Evolutionary conservation across 148 eudicot genomes (phyloP).

Genomic region (Linanthus parryae): DNA sequence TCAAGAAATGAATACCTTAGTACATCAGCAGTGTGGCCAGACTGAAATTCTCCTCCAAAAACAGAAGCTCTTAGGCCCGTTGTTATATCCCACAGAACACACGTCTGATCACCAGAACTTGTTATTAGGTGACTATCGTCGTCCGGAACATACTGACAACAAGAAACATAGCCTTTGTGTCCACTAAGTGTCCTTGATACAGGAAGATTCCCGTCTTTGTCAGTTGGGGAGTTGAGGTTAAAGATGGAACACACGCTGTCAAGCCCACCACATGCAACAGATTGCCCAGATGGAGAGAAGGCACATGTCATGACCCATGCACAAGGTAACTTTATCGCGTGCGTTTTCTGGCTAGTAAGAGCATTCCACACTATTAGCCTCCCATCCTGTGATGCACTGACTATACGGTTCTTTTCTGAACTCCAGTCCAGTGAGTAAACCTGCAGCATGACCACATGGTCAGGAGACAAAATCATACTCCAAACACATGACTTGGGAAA

Average conservation of each 20-base stretch:
- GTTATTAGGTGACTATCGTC: constrained; percentile 87
- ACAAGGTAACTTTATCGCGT: constrained; percentile 93
- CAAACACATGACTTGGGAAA: no score
- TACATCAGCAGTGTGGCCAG: constrained; percentile 93
- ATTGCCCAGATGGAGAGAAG: constrained; percentile 88
- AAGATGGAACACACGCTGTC: constrained; percentile 91
- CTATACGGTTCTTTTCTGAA: constrained; percentile 83
- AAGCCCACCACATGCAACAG: constrained; percentile 98
- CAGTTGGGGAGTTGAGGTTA: constrained; percentile 71
- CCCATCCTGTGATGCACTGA: constrained; percentile 99
- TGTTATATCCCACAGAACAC: constrained; percentile 93
- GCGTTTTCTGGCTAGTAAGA: constrained; percentile 96
- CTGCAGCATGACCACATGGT: no score
- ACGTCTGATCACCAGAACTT: constrained; percentile 93
- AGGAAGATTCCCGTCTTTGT: constrained; percentile 75
- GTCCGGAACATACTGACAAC: constrained; percentile 93
- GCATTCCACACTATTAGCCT: constrained; percentile 97
- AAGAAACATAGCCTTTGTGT: constrained; percentile 94
- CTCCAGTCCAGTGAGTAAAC: constrained; percentile 98
- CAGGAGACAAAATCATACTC: no score
- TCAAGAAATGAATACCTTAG: constrained; percentile 50
- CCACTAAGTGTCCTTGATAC: constrained; percentile 88
- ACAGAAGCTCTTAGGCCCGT: constrained; percentile 94
- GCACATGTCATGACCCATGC: constrained; percentile 99
- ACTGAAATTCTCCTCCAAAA: constrained; percentile 97